These are phyloP conservation scores for Pythium rhizo-oryzae DNA, from an alignment of 352 stramenopile species.

Conservation along the genomic window DNA sequence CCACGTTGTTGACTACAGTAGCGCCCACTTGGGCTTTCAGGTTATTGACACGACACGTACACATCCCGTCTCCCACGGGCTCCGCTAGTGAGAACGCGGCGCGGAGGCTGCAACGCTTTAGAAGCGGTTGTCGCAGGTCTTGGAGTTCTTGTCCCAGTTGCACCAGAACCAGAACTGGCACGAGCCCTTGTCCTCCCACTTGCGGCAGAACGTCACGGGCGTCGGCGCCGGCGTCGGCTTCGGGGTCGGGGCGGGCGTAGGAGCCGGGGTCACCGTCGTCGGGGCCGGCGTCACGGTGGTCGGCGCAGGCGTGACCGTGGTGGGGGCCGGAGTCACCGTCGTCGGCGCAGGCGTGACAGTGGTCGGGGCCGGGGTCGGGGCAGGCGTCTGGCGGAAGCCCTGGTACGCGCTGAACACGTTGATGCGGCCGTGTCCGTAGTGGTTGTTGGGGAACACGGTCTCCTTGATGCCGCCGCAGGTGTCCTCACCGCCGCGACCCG, in stretches of 20 bases:
- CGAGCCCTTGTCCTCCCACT: background rate
- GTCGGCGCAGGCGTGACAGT: background rate
- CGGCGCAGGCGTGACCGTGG: background rate
- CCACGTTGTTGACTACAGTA: too few relatives aligned
- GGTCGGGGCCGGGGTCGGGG: background rate
- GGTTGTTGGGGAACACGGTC: slow-evolving; percentile 41
- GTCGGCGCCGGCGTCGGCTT: too few relatives aligned
- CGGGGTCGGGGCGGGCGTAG: too few relatives aligned
- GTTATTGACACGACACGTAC: too few relatives aligned
- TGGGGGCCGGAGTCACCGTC: background rate
- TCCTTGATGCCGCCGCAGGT: slow-evolving; percentile 35
- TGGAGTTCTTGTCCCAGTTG: background rate
- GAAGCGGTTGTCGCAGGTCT: background rate
- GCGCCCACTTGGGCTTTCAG: too few relatives aligned
- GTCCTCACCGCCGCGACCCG: slow-evolving; percentile 1
- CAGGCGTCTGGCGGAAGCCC: background rate
- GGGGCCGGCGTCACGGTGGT: too few relatives aligned
- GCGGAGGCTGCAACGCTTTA: background rate
- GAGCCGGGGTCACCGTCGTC: too few relatives aligned
- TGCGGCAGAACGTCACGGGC: background rate
- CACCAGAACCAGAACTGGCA: background rate
- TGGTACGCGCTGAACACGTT: slow-evolving; percentile 31
- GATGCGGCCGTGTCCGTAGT: slow-evolving; percentile 39
- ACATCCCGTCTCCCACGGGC: too few relatives aligned
- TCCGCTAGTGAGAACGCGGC: too few relatives aligned